Evolutionary conservation across 2,329 filamentous ascomycete genomes (phyloP), one percentile per base, ranked within the genome.

Genomic region (Salinomyces thailandicus): DNA sequence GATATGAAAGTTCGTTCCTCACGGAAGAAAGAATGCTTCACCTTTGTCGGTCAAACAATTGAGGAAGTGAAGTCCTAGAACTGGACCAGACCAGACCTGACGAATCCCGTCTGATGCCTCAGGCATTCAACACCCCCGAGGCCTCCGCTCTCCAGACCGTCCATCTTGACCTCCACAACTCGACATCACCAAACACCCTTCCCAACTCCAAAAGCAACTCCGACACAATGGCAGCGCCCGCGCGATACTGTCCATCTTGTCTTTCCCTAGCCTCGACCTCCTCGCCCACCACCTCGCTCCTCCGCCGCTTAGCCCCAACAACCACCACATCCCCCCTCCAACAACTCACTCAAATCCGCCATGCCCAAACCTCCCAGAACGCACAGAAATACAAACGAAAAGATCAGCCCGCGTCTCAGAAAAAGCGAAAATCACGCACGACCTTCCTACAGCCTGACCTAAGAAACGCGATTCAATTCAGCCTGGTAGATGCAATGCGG

Each of bases 401-500:
- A 54, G 66, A 67, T 44, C 53, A 53, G 39, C 44, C 47, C 18
- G 42, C 74, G 62, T 73, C 71, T 59, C 77, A 71, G 61, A 67
- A 71, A 50, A 62, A 69, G 35, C 72, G 75, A 54, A 85, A 84
- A 62, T 69, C 73, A 8, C 75, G 73, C 44, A 75, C 73, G 45
- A 72, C 76, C 19, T 86, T 77, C 57, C 72, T 77, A 46, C 68
- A 71, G 40, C 70, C 71, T 44, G 68, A 77, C 44, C 60, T 89
- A 45, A 73, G 73, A 44, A 67, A 76, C 46, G 73, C 77, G 29
- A 70, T 85, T 22, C 79, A 83, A 53, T 94, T 81, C 55, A 75
- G 85, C 1, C 70, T 98, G 19, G 81, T 85, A 48, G 91, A 98
- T 67, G 93, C 91, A 12, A 91, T 98, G 77, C 77, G 87, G 85